Evolutionary conservation across 495 filamentous ascomycete genomes (phyloP).

Genomic region (Penicillium taxi): DNA sequence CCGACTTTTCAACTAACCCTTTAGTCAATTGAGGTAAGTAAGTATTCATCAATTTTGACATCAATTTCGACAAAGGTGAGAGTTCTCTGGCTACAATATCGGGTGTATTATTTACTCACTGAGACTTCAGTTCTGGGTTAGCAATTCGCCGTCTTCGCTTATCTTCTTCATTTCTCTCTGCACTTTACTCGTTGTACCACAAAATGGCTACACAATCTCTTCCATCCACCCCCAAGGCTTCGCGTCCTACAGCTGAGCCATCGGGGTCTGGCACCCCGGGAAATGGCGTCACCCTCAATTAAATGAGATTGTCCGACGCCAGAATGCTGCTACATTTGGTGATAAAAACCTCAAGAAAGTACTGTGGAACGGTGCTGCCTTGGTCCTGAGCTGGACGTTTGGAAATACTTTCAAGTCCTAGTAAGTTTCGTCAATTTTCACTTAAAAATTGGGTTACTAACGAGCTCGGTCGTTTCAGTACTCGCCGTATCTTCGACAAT

Average conservation of each 20-base stretch:
- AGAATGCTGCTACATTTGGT: constrained; percentile 63
- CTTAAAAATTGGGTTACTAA: not conserved
- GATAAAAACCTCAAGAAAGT: constrained; percentile 60
- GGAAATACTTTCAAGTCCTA: constrained; percentile 28
- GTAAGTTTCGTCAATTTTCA: constrained; percentile 19
- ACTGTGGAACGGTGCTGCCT: constrained; percentile 50
- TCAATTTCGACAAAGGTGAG: no score
- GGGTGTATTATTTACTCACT: not conserved
- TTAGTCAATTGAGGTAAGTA: not conserved
- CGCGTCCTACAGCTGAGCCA: constrained; percentile 36
- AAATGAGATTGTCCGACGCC: constrained; percentile 67
- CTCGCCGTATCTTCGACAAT: constrained; percentile 15
- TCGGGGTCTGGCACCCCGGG: constrained; percentile 52
- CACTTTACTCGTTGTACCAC: not conserved
- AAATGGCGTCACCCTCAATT: constrained; percentile 83
- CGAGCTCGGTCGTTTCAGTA: no score
- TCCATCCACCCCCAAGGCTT: constrained; percentile 57
- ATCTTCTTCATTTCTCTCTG: not conserved
- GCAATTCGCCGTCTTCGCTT: not conserved
- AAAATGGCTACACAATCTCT: constrained; percentile 34
- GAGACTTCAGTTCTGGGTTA: not conserved
- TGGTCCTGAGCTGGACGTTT: constrained; percentile 42
- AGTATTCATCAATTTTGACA: no score
- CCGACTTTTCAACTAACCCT: not conserved
- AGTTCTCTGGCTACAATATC: no score